phyloP scores from a whole-genome alignment of 257 asterid genomes.

The Fraxinus cuspidata region DNA sequence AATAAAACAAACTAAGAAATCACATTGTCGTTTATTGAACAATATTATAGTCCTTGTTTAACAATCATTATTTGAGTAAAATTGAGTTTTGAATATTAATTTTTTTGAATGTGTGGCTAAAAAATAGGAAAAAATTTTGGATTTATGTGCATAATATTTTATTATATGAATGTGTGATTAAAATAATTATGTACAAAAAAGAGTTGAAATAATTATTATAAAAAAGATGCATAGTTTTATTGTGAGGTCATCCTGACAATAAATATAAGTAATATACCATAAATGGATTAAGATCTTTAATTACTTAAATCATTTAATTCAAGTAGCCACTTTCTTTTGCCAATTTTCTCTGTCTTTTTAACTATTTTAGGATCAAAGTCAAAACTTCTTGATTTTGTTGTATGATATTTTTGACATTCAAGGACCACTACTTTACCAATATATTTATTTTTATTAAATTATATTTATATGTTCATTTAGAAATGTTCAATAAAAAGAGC shows the following conservation, averaged over 20 bases:
- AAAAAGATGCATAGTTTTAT: too few species aligned
- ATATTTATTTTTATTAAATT: too few species aligned
- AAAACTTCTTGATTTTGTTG: background rate
- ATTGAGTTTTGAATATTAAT: too few species aligned
- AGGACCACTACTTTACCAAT: background rate
- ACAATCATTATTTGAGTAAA: too few species aligned
- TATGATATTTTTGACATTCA: background rate
- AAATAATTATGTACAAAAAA: too few species aligned
- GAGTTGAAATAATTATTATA: too few species aligned
- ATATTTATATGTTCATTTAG: too few species aligned
- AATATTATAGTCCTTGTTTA: background rate
- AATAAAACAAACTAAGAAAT: background rate
- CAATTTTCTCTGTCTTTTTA: background rate
- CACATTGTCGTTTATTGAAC: background rate
- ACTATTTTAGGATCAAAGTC: background rate
- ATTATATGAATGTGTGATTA: too few species aligned
- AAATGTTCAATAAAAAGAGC: too few species aligned
- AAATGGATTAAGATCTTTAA: background rate
- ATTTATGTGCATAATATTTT: too few species aligned
- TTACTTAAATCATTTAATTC: background rate
- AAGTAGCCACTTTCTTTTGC: background rate
- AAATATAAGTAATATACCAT: conserved; percentile 29
- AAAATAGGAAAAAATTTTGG: too few species aligned
- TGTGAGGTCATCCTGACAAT: conserved; percentile 35
- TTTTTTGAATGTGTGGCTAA: too few species aligned